phyloP scores from a whole-genome alignment of 805 yeast species.

The Candida verbasci region DNA sequence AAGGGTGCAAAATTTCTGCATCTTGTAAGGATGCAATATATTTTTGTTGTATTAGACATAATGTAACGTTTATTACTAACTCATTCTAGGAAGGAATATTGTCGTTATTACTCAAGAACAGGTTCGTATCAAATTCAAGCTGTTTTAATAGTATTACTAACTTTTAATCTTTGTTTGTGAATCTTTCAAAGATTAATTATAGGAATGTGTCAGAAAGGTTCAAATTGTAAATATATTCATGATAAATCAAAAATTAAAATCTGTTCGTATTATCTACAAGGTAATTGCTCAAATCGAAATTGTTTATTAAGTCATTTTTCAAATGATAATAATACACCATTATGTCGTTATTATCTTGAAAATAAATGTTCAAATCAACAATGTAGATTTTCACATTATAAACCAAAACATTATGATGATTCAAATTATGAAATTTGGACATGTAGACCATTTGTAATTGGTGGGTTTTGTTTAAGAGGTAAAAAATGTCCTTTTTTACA shows the following conservation, averaged over 20 bases:
- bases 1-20: too few species aligned
- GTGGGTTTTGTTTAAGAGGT: conserved; percentile 68
- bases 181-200: conserved; percentile 16
- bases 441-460: conserved; percentile 65
- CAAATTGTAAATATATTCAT: conserved; percentile 52
- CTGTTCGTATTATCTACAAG: conserved; percentile 48
- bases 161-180: conserved; percentile 13
- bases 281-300: conserved; percentile 41
- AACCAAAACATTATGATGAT: conserved; percentile 47
- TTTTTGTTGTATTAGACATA: too few species aligned
- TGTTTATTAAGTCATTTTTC: conserved; percentile 59
- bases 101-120: conserved; percentile 34
- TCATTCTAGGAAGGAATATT: conserved; percentile 10
- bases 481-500: conserved; percentile 54
- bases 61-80: conserved; percentile 11
- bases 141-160: conserved; percentile 10
- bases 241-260: conserved; percentile 46
- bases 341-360: conserved; percentile 25
- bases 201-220: conserved; percentile 53
- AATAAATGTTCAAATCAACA: conserved; percentile 35
- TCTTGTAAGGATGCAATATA: too few species aligned
- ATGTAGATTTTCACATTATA: conserved; percentile 48
- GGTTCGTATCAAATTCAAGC: conserved; percentile 34
- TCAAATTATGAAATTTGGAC: conserved; percentile 35
- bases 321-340: conserved; percentile 52